Evolutionary conservation across 139 green algal species (phyloP).

Genomic region (Tetradesmus obliquus): DNA sequence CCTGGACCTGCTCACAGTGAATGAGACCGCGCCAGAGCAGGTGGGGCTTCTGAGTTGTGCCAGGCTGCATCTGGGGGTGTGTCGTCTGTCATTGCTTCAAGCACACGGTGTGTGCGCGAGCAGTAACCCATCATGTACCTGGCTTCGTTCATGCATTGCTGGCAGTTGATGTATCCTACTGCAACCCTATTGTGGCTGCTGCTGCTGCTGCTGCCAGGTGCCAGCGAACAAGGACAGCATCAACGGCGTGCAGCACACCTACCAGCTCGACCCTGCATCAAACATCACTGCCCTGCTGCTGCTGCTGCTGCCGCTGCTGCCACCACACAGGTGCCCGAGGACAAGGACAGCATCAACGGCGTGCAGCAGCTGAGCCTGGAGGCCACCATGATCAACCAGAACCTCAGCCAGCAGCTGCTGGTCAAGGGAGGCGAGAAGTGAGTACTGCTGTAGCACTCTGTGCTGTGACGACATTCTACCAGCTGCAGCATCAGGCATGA

Average conservation of each 20-base stretch:
- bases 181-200: neutral
- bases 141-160: no score
- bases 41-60: neutral
- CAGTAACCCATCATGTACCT: no score
- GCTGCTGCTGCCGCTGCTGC: neutral
- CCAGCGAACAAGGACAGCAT: constrained; percentile 2
- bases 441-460: neutral
- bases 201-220: neutral
- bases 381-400: constrained; percentile 94
- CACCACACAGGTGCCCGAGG: constrained; percentile 59
- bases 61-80: no score
- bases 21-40: constrained; percentile 75
- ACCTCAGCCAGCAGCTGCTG: constrained; percentile 93
- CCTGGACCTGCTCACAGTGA: constrained; percentile 93
- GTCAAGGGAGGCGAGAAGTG: constrained; percentile 54
- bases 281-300: neutral
- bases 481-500: no score
- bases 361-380: constrained; percentile 90
- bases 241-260: neutral
- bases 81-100: no score
- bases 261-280: neutral
- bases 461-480: neutral
- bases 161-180: no score
- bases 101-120: no score
- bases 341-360: constrained; percentile 96